Conservation (phyloP, 495 filamentous ascomycete species). For the Talaromyces adpressus region DNA sequence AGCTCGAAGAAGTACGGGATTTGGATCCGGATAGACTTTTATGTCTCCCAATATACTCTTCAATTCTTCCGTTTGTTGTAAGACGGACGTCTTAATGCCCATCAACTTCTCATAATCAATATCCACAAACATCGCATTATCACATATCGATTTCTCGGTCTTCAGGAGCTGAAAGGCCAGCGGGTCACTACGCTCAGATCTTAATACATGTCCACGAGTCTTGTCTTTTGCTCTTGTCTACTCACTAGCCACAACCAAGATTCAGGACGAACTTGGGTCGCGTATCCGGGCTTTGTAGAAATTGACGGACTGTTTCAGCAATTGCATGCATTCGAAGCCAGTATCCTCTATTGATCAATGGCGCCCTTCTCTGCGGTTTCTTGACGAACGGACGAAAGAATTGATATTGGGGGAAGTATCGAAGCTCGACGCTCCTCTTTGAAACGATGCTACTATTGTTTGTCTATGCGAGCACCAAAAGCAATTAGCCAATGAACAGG, state of each 20-base stretch:
- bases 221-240: conserved; percentile 16
- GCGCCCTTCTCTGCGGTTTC: conserved; percentile 71
- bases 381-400: conserved; percentile 84
- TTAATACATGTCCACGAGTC: conserved; percentile 17
- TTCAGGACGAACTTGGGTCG: conserved; percentile 74
- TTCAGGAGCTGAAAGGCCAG: conserved; percentile 79
- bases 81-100: conserved; percentile 59
- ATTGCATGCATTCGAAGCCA: conserved; percentile 80
- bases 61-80: conserved; percentile 54
- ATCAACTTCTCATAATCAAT: conserved; percentile 84
- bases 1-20: conserved; percentile 51
- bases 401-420: conserved; percentile 71
- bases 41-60: conserved; percentile 40
- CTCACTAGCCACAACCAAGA: conserved; percentile 86
- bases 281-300: conserved; percentile 52
- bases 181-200: conserved; percentile 59
- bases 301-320: conserved; percentile 61
- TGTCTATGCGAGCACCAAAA: conserved; percentile 45
- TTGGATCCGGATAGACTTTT: conserved; percentile 35
- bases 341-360: conserved; percentile 83
- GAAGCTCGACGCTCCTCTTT: conserved; percentile 78
- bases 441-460: conserved; percentile 88
- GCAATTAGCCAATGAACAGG: background rate
- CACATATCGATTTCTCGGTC: conserved; percentile 48
- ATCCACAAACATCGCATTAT: conserved; percentile 65